Evolutionary conservation across 2,329 filamentous ascomycete species (phyloP), one percentile per base, ranked within the genome.

Genomic region (Myriosclerotinia scirpicola): DNA sequence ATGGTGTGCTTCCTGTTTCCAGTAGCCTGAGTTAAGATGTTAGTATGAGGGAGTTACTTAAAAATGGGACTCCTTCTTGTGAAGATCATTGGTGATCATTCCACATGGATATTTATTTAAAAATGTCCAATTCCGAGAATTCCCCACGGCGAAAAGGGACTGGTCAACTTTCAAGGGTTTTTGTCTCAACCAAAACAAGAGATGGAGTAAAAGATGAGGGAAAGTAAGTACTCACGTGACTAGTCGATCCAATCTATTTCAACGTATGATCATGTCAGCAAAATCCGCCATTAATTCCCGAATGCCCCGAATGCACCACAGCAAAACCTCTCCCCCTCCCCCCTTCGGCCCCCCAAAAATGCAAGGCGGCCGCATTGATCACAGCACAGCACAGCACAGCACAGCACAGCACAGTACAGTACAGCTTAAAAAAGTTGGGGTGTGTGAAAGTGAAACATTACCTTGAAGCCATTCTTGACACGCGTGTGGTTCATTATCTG

Each of bases 1-100:
- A 84, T 77, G 90, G 90, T 68, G 95, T 99, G 80, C 94, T 98
- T 74, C 95, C 95, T 67, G 95, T 98, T 84, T 99, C 95, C 74
- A 99, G 88, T 77, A 99, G 87, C 71, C 93, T 97, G 78, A 62
- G 67, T 64, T 54, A 50, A 65, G 12, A 53, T 40, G 65, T 75
- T 58, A 75, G 69, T 56, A 60, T 11, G 20, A 61, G n/a, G 20
- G 7, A 20, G n/a, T 20, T 26, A n/a, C n/a, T n/a, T n/a, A 20
- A 48, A 22, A 5, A 5, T 61, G 3, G n/a, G 48, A 11, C 20
- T 56, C 22, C n/a, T 17, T 15, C 26, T 17, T 20, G 11, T 60
- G 42, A 60, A 60, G 56, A 60, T 60, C 42, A 36, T 40, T 62
- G 46, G 17, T 40, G 48, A 62, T 62, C 30, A 22, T 50, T 38